A percentile compares a stretch with the other conserved stretches of the same genome.
phyloP scores from a whole-genome alignment of 179 eudicot species.

The Kewa caespitosa region DNA sequence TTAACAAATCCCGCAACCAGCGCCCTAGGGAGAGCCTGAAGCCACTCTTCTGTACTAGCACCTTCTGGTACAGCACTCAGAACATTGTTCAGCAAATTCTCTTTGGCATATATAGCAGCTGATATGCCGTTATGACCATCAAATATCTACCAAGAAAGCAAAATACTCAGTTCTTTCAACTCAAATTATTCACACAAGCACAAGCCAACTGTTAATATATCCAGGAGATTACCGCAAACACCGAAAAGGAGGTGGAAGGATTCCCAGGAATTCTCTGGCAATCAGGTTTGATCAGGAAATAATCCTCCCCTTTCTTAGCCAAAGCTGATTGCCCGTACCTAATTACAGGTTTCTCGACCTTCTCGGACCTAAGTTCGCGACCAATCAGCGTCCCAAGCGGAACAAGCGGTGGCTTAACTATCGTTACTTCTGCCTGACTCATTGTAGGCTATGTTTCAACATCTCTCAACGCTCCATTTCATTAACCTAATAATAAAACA shows the following conservation, averaged over 20 bases:
- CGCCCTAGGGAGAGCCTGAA: slow-evolving; percentile 73
- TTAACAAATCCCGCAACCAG: slow-evolving; percentile 82
- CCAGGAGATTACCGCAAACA: slow-evolving; percentile 55
- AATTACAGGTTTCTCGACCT: slow-evolving; percentile 58
- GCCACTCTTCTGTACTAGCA: slow-evolving; percentile 70
- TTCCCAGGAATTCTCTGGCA: slow-evolving; percentile 62
- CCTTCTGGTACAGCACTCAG: slow-evolving; percentile 67
- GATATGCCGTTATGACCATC: slow-evolving; percentile 88
- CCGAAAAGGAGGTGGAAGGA: slow-evolving; percentile 59
- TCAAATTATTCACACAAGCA: slow-evolving; percentile 7
- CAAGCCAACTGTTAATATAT: slow-evolving; percentile 8
- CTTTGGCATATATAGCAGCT: slow-evolving; percentile 73
- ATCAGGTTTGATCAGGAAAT: slow-evolving; percentile 61
- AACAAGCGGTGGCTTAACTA: slow-evolving; percentile 52
- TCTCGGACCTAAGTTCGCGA: slow-evolving; percentile 69
- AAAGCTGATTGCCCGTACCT: slow-evolving; percentile 73
- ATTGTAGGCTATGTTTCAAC: slow-evolving; percentile 42
- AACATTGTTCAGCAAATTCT: slow-evolving; percentile 61
- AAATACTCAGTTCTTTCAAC: slow-evolving; percentile 16
- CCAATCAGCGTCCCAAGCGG: slow-evolving; percentile 71
- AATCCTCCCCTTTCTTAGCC: slow-evolving; percentile 86
- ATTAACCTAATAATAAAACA: slow-evolving; percentile 26
- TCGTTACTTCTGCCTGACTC: slow-evolving; percentile 52
- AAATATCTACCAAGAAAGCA: slow-evolving; percentile 48
- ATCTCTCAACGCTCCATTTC: slow-evolving; percentile 31